A percentile compares a stretch with the other conserved stretches of the same genome.
These are phyloP conservation scores for Phytopythium montanum DNA, from an alignment of 352 stramenopile species.

Conservation along the genomic window DNA sequence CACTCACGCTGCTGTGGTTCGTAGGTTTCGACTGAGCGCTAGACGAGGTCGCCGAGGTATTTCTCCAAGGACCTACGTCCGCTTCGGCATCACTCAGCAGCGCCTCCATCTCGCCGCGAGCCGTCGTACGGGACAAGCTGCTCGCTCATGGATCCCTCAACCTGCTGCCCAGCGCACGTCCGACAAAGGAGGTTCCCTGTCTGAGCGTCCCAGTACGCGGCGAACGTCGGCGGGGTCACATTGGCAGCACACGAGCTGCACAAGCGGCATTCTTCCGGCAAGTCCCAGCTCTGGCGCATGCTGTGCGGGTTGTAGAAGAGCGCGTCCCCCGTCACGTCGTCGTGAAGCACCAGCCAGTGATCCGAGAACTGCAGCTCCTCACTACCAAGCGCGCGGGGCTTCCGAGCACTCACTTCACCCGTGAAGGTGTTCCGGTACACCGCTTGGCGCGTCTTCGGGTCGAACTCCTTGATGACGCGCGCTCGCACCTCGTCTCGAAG, in stretches of 20 bases:
- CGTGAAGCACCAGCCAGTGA: conserved; percentile 53
- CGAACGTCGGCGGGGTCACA: conserved; percentile 23
- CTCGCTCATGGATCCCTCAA: conserved; percentile 13
- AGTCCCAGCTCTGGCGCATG: conserved; percentile 57
- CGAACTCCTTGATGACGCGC: conserved; percentile 60
- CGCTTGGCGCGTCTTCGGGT: conserved; percentile 25
- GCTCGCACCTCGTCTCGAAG: conserved; percentile 44
- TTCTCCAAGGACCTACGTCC: not conserved
- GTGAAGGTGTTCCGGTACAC: conserved; percentile 58
- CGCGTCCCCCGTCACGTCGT: conserved; percentile 37
- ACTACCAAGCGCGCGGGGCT: conserved; percentile 48
- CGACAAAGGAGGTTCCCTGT: conserved; percentile 48
- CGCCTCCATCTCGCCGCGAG: conserved; percentile 25
- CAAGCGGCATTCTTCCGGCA: conserved; percentile 43
- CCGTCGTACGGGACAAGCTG: conserved; percentile 48
- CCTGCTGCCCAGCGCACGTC: conserved; percentile 25
- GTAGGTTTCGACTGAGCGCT: too few species aligned
- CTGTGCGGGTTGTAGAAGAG: conserved; percentile 67
- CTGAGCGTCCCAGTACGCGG: conserved; percentile 41
- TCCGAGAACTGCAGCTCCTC: conserved; percentile 57
- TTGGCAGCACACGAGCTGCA: conserved; percentile 27
- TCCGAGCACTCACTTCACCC: conserved; percentile 26
- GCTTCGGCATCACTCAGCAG: not conserved
- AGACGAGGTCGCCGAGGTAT: not conserved
- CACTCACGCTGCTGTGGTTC: not conserved